Evolutionary conservation across 805 yeast genomes (phyloP).

Genomic region (Scheffersomyces stipitis): DNA sequence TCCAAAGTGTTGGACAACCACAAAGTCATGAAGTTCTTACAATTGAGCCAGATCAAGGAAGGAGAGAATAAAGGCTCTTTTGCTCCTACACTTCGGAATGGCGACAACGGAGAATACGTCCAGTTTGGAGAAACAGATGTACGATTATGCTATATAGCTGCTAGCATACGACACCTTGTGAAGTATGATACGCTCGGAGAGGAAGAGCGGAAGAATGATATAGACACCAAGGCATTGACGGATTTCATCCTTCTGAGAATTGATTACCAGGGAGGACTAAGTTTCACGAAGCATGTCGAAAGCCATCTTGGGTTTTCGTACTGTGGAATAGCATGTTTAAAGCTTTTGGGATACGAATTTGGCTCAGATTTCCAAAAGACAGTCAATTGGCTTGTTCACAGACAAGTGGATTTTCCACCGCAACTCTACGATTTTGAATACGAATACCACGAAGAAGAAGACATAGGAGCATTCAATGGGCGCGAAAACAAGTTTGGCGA

Average conservation of each 20-base stretch:
- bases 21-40: conserved; percentile 57
- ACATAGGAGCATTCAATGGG: conserved; percentile 83
- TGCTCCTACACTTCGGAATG: conserved; percentile 31
- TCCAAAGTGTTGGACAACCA: conserved; percentile 32
- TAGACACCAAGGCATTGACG: conserved; percentile 42
- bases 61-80: conserved; percentile 36
- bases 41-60: conserved; percentile 50
- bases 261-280: conserved; percentile 70
- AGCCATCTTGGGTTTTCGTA: conserved; percentile 86
- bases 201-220: conserved; percentile 28
- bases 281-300: conserved; percentile 53
- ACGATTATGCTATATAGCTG: conserved; percentile 73
- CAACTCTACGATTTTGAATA: conserved; percentile 29
- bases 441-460: conserved; percentile 43
- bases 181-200: conserved; percentile 31
- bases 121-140: conserved; percentile 69
- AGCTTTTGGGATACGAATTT: conserved; percentile 33
- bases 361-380: conserved; percentile 27
- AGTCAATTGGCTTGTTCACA: conserved; percentile 57
- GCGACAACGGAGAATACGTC: conserved; percentile 8
- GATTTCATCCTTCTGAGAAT: conserved; percentile 30
- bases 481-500: conserved; percentile 82
- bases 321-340: conserved; percentile 71
- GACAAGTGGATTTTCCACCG: conserved; percentile 53
- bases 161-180: conserved; percentile 56